Evolutionary conservation across 768 basidiomycete species (phyloP).

Genomic region (Russula ochroleuca): DNA sequence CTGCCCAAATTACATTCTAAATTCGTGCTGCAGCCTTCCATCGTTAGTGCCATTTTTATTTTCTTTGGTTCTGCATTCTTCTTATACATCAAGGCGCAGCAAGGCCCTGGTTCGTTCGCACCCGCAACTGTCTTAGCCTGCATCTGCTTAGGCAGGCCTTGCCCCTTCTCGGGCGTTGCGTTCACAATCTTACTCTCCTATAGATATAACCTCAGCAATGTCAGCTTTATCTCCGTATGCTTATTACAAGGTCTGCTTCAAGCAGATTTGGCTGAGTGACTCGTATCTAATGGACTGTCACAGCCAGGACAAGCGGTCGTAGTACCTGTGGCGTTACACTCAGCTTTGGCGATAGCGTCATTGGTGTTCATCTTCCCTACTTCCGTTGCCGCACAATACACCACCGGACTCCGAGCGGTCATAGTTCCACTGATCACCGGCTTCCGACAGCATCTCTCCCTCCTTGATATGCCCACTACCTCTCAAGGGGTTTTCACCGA

Average conservation of each 20-base stretch:
- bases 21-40: slow-evolving; percentile 43
- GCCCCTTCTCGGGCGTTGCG: no score
- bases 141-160: slow-evolving; percentile 49
- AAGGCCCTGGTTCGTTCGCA: slow-evolving; percentile 61
- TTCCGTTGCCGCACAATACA: slow-evolving; percentile 58
- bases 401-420: slow-evolving; percentile 44
- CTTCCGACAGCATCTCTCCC: slow-evolving; percentile 44
- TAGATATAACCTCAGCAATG: slow-evolving; percentile 57
- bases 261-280: neutral
- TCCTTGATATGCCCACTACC: slow-evolving; percentile 44
- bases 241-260: slow-evolving; percentile 45
- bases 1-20: slow-evolving; percentile 32
- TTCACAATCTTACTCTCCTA: slow-evolving; percentile 9
- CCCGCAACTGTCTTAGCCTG: slow-evolving; percentile 55
- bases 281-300: slow-evolving; percentile 14
- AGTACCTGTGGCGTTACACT: slow-evolving; percentile 57
- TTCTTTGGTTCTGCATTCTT: slow-evolving; percentile 56
- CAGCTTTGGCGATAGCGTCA: slow-evolving; percentile 48
- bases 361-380: slow-evolving; percentile 59
- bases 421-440: slow-evolving; percentile 46
- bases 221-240: slow-evolving; percentile 62
- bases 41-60: slow-evolving; percentile 59
- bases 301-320: slow-evolving; percentile 50
- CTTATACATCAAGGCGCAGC: slow-evolving; percentile 53
- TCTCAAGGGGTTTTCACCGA: slow-evolving; percentile 40